Conservation (phyloP, 2,329 filamentous ascomycete genomes). For the Rutstroemia sydowiana region DNA sequence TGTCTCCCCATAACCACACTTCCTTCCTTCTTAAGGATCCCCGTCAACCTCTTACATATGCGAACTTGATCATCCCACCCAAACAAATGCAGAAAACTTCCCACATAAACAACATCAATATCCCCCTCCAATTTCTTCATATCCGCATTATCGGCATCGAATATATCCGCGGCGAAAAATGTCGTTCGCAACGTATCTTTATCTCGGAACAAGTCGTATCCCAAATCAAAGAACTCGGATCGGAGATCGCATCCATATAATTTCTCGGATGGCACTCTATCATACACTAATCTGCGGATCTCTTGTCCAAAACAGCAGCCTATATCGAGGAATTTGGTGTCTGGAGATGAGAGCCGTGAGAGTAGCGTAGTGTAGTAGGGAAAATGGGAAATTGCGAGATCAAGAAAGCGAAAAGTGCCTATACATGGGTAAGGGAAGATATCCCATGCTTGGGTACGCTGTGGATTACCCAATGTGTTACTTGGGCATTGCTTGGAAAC, state of each 20-base stretch:
- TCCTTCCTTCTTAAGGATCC: slow-evolving; percentile 7
- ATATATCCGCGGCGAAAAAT: slow-evolving; percentile 30
- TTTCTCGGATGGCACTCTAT: slow-evolving; percentile 29
- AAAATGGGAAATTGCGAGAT: slow-evolving; percentile 8
- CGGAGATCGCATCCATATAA: slow-evolving; percentile 28
- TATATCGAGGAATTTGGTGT: slow-evolving; percentile 28
- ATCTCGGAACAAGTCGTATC: slow-evolving; percentile 33
- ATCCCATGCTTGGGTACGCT: slow-evolving; percentile 19
- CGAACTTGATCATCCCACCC: slow-evolving; percentile 10
- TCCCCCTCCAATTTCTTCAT: slow-evolving; percentile 21
- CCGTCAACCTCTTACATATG: slow-evolving; percentile 24
- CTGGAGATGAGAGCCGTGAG: background rate
- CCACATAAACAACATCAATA: slow-evolving; percentile 8
- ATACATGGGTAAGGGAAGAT: slow-evolving; percentile 22
- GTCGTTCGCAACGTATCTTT: slow-evolving; percentile 24
- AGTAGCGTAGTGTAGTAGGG: slow-evolving; percentile 8
- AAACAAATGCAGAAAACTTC: slow-evolving; percentile 12
- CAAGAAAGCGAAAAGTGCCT: slow-evolving; percentile 19
- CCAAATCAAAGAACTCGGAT: slow-evolving; percentile 30
- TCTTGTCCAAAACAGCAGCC: slow-evolving; percentile 35
- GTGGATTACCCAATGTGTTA: background rate
- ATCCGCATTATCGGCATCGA: slow-evolving; percentile 22
- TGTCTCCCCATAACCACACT: slow-evolving; percentile 3
- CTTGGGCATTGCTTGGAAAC: background rate
- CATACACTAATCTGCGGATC: slow-evolving; percentile 29